Conservation (phyloP, 352 stramenopile genomes). For the Phytopythium ostracodes region DNA sequence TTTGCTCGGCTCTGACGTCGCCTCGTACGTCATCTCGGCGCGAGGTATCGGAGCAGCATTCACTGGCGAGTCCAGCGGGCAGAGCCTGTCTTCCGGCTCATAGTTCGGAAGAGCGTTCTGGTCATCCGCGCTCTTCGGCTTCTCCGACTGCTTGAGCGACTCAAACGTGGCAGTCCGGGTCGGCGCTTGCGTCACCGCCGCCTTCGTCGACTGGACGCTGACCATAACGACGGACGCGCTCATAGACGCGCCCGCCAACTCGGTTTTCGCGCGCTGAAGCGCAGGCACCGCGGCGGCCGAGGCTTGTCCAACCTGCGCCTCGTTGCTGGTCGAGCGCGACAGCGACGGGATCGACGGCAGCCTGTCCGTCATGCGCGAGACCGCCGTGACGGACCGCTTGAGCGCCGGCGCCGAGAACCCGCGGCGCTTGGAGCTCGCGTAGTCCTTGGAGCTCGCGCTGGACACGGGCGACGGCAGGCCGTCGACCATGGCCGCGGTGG, state of each 20-base stretch:
- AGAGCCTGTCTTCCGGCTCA: slow-evolving; percentile 1
- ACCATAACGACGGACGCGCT: not conserved
- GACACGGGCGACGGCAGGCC: slow-evolving; percentile 11
- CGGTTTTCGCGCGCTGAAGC: slow-evolving; percentile 17
- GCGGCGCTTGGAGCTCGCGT: slow-evolving; percentile 25
- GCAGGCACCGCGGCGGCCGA: slow-evolving; percentile 6
- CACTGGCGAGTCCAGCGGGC: slow-evolving; percentile 5
- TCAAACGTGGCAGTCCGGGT: not conserved
- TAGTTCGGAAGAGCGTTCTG: not conserved
- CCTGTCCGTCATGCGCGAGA: slow-evolving; percentile 19
- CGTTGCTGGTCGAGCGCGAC: slow-evolving; percentile 11
- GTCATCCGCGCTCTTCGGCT: not conserved
- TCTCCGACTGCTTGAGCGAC: not conserved
- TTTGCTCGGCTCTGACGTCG: not conserved
- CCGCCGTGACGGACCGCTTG: slow-evolving; percentile 30
- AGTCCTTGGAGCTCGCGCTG: slow-evolving; percentile 5
- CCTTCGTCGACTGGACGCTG: slow-evolving; percentile 14
- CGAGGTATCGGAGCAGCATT: not conserved
- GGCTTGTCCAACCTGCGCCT: slow-evolving; percentile 10
- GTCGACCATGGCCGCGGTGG: slow-evolving; percentile 13
- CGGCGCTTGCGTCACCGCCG: not conserved
- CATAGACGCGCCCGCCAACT: slow-evolving; percentile 15
- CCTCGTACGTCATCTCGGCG: not conserved
- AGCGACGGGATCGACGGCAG: slow-evolving; percentile 27
- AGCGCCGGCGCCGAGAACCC: slow-evolving; percentile 35